These are phyloP conservation scores for Gynostemma pentaphyllum DNA, from an alignment of 306 rosid genomes.

Conservation along the genomic window DNA sequence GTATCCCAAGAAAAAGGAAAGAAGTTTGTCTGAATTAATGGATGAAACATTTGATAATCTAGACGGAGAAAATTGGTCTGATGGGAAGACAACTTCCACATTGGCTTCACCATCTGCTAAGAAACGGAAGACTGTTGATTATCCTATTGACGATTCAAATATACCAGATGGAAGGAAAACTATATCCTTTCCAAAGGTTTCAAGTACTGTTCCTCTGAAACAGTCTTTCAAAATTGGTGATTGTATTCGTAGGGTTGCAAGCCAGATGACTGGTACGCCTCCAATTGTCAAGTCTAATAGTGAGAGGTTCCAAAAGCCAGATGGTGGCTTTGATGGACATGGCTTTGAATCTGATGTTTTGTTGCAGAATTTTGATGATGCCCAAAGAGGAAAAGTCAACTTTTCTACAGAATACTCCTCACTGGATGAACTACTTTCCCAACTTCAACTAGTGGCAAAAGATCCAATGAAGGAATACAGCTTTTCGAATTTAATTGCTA, in stretches of 20 bases:
- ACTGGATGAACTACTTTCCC: constrained; percentile 49
- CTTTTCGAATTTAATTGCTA: constrained; percentile 30
- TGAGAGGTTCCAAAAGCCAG: constrained; percentile 46
- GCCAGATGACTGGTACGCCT: constrained; percentile 68
- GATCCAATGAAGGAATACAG: constrained; percentile 44
- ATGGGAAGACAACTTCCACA: constrained; percentile 26
- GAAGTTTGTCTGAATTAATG: constrained; percentile 66
- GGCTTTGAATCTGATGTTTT: constrained; percentile 31
- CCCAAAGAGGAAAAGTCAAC: constrained; percentile 24
- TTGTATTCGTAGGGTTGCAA: constrained; percentile 87
- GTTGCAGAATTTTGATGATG: constrained; percentile 35
- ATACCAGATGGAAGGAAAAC: constrained; percentile 52
- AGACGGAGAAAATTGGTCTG: constrained; percentile 36
- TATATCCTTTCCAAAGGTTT: constrained; percentile 40
- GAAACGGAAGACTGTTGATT: constrained; percentile 44
- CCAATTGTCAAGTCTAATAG: constrained; percentile 32
- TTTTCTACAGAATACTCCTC: constrained; percentile 49
- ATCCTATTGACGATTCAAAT: constrained; percentile 32
- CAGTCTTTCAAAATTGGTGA: constrained; percentile 80
- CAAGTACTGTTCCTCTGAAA: constrained; percentile 26
- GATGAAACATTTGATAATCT: constrained; percentile 32
- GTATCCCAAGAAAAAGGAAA: constrained; percentile 50
- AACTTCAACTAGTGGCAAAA: constrained; percentile 53
- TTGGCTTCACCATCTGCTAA: constrained; percentile 31
- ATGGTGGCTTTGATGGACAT: constrained; percentile 26